A percentile compares a stretch with the other conserved stretches of the same genome.
Conservation (phyloP, 345 rosid species). For the Arabidopsis suecica region DNA sequence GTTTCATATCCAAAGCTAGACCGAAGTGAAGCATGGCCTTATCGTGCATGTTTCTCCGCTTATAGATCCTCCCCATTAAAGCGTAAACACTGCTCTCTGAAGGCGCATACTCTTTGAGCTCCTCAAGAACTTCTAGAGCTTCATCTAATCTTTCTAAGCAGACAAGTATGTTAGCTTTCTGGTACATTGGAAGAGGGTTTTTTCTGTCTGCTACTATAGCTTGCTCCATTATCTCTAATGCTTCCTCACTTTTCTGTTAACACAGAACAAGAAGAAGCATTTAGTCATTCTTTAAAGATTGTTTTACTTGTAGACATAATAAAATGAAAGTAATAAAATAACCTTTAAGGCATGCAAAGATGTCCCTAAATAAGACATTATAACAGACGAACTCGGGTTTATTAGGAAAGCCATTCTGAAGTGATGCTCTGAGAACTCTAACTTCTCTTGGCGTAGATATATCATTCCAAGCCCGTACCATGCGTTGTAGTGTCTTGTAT, state of each 20-base stretch:
- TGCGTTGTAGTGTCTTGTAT: slow-evolving; percentile 91
- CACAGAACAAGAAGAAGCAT: slow-evolving; percentile 7
- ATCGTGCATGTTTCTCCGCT: slow-evolving; percentile 73
- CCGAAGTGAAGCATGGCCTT: slow-evolving; percentile 96
- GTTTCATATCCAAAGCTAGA: slow-evolving; percentile 95
- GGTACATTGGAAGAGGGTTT: slow-evolving; percentile 98
- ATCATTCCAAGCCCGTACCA: slow-evolving; percentile 99
- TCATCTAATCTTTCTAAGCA: slow-evolving; percentile 79
- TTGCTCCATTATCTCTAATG: slow-evolving; percentile 86
- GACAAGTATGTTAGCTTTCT: slow-evolving; percentile 87
- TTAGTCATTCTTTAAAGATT: slow-evolving; percentile 17
- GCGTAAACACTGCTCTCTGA: slow-evolving; percentile 94
- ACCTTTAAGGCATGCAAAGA: slow-evolving; percentile 91
- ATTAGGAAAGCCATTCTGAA: slow-evolving; percentile 86
- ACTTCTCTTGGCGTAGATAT: slow-evolving; percentile 92
- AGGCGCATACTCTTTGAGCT: slow-evolving; percentile 92
- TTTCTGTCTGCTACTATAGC: slow-evolving; percentile 90
- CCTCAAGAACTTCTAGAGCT: slow-evolving; percentile 90
- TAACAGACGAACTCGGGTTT: slow-evolving; percentile 90
- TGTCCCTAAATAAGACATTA: slow-evolving; percentile 93
- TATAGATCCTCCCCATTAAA: slow-evolving; percentile 90
- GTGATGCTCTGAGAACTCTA: slow-evolving; percentile 95
- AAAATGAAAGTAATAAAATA: slow-evolving; percentile 11
- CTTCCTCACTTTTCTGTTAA: slow-evolving; percentile 84
- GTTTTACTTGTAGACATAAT: background rate